These are phyloP conservation scores for Centaurea solstitialis DNA, from an alignment of 129 eudicot species.

Conservation along the genomic window DNA sequence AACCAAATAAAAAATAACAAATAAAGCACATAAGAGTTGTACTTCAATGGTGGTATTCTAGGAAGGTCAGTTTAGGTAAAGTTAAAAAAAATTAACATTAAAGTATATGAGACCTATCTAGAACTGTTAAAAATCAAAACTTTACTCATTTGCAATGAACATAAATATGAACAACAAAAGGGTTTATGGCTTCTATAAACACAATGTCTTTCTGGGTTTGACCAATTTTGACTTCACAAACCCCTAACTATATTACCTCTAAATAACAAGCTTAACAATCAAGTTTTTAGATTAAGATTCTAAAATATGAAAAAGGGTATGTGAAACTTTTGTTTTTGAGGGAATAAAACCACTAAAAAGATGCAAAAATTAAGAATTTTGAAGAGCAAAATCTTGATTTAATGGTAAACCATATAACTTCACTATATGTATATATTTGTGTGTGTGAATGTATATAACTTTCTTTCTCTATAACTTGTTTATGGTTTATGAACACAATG, in stretches of 20 bases:
- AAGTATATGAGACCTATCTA: slow-evolving; percentile 1
- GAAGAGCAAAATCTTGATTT: neutral
- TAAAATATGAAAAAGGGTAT: slow-evolving; percentile 3
- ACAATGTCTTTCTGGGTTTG: slow-evolving; percentile 2
- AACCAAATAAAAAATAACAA: neutral
- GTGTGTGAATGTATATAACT: neutral
- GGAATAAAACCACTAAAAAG: slow-evolving; percentile 8
- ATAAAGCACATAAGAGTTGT: slow-evolving; percentile 8
- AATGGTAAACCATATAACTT: neutral
- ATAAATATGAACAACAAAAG: neutral
- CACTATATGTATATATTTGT: neutral
- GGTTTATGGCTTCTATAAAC: slow-evolving; percentile 14
- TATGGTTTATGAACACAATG: slow-evolving; percentile 15
- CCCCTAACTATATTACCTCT: neutral
- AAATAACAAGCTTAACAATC: neutral
- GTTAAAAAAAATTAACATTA: slow-evolving; percentile 17
- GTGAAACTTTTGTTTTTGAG: neutral
- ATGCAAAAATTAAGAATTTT: neutral
- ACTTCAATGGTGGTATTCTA: slow-evolving; percentile 10
- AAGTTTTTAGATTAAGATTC: neutral
- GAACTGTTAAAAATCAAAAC: slow-evolving; percentile 20
- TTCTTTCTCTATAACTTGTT: neutral
- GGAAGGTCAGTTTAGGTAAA: slow-evolving; percentile 4
- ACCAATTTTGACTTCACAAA: neutral
- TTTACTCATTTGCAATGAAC: slow-evolving; percentile 10